Conservation (phyloP, 1,284 basidiomycete species). For the Acaromyces ingoldii region DNA sequence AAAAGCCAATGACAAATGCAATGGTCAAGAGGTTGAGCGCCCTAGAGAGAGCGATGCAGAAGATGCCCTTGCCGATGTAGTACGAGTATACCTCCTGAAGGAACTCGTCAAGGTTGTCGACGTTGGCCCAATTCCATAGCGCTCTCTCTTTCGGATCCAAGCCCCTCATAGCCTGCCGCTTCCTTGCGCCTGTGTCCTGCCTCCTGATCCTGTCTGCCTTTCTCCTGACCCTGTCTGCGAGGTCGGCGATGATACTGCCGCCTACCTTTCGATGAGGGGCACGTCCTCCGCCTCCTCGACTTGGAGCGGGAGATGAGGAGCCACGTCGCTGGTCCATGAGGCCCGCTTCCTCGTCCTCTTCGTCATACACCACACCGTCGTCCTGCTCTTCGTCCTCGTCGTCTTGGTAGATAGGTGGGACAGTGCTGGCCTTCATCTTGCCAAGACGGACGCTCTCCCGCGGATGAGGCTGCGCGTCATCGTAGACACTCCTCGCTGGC, state of each 20-base stretch:
- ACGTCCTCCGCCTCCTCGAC: too few relatives aligned
- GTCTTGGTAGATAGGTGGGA: constrained; percentile 1
- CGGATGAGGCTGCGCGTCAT: background rate
- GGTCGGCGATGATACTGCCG: background rate
- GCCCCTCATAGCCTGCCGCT: constrained; percentile 5
- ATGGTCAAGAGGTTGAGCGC: constrained; percentile 88
- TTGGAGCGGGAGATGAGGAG: background rate
- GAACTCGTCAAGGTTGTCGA: constrained; percentile 90
- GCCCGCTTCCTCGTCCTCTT: constrained; percentile 1
- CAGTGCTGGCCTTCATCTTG: too few relatives aligned
- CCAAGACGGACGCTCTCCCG: background rate
- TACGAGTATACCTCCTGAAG: constrained; percentile 91
- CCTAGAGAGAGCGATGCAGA: constrained; percentile 81
- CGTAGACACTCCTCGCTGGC: too few relatives aligned
- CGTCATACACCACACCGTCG: background rate
- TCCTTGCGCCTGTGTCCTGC: background rate
- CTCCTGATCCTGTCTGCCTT: background rate
- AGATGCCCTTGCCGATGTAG: constrained; percentile 92
- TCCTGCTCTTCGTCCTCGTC: background rate
- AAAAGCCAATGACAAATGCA: constrained; percentile 93
- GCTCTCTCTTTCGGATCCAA: constrained; percentile 55
- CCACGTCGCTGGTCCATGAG: background rate
- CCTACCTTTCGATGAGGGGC: background rate
- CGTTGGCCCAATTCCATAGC: constrained; percentile 97
- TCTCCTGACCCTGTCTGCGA: background rate